phyloP scores from a whole-genome alignment of 495 filamentous ascomycete genomes.

The Rhizodiscina lignyota region DNA sequence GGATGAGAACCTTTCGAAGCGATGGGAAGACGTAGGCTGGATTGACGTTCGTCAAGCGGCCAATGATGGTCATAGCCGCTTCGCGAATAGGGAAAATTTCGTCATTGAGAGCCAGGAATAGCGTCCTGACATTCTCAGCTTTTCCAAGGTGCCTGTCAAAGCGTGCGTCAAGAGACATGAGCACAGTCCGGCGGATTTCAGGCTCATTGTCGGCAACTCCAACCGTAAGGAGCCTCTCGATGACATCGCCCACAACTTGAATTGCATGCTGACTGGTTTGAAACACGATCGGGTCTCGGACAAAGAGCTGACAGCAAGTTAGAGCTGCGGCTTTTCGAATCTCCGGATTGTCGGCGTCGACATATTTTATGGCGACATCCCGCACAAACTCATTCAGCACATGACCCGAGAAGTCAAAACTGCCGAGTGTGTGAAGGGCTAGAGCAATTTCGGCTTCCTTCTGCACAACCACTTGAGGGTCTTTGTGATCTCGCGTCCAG shows the following conservation, averaged over 20 bases:
- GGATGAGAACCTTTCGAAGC: constrained; percentile 81
- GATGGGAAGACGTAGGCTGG: constrained; percentile 95
- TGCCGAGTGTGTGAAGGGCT: constrained; percentile 81
- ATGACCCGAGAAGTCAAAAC: constrained; percentile 90
- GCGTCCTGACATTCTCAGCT: constrained; percentile 84
- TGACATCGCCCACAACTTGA: constrained; percentile 91
- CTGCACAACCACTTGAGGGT: constrained; percentile 51
- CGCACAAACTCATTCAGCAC: constrained; percentile 96
- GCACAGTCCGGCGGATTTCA: constrained; percentile 73
- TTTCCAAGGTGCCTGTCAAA: constrained; percentile 92
- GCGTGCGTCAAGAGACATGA: constrained; percentile 73
- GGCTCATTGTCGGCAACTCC: constrained; percentile 83
- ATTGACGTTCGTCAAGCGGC: constrained; percentile 77
- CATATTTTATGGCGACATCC: constrained; percentile 94
- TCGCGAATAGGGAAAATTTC: constrained; percentile 82
- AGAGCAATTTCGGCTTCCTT: constrained; percentile 80
- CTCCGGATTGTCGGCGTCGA: constrained; percentile 85
- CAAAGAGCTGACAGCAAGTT: constrained; percentile 94
- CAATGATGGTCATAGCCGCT: constrained; percentile 89
- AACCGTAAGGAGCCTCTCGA: constrained; percentile 87
- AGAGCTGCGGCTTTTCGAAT: constrained; percentile 89
- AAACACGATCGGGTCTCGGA: constrained; percentile 89
- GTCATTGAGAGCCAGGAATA: constrained; percentile 95
- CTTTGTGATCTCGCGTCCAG: constrained; percentile 72
- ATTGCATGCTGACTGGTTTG: constrained; percentile 94